Base-by-base conservation (phyloP, 108 stramenopile species). In the Cyclotella cryptica region DNA sequence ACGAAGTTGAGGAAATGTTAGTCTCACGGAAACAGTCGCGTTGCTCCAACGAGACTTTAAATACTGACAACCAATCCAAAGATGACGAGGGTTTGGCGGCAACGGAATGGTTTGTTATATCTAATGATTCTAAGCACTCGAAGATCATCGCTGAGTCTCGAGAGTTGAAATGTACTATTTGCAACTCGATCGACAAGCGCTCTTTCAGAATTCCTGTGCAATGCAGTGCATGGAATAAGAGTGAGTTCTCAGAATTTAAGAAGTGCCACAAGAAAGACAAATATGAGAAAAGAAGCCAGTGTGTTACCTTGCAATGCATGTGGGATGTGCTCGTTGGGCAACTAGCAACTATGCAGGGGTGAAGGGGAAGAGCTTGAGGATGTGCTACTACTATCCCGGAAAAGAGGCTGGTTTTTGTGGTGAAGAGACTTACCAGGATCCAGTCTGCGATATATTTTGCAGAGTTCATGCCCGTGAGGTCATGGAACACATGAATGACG, bases 191-290 rank as follows among this genome's bases (percentile, higher is more conserved):
- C 22, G 63, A 77, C 43, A 61, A 29, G 12, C 59, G 30, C 22
- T 57, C 65, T 21, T 47, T 73, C 1, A 46, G 83, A 61, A 69
- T 84, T 40, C 73, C 83, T 19, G 41, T 84, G 4, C 83, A 84
- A 66, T 84, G 83, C 43, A 62, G 17, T 29, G 83, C 83, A 1
- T 60, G 59, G 18, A 74, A 79, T 64, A 29, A 1, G 9, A 40
- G 73, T 18, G 83, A 79, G 35, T 64, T 75, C 15, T 12, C n/a
- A 47, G 67, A 76, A 26, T 78, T 75, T 42, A 49, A 39, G 22
- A 71, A 54, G 39, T 55, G 75, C n/a, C 75, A 81, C 45, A 57
- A 53, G 18, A 60, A 78, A 45, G 62, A 22, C 64, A 62, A 10
- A 26, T 21, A 22, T 2, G 46, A 57, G 29, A 47, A n/a, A 59